phyloP scores from a whole-genome alignment of 2,329 filamentous ascomycete species.

The Cladophialophora yegresii region DNA sequence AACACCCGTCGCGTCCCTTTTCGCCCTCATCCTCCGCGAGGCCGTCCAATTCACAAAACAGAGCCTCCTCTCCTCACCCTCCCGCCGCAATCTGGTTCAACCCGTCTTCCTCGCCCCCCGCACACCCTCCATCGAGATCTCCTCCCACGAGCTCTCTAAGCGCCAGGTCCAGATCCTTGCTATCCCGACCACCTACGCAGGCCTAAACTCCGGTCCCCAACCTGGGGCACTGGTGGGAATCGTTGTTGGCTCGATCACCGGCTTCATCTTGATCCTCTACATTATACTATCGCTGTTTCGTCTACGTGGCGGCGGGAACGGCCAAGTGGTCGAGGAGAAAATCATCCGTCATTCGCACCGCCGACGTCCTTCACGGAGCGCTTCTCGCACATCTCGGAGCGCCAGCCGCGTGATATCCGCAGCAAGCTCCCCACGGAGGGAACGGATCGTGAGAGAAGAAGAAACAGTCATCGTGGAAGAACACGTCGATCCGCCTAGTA shows the following conservation, averaged over 20 bases:
- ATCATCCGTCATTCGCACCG: slow-evolving; percentile 27
- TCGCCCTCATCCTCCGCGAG: slow-evolving; percentile 33
- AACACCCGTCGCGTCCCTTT: slow-evolving; percentile 32
- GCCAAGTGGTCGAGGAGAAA: slow-evolving; percentile 28
- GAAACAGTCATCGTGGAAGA: slow-evolving; percentile 33
- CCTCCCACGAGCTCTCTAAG: slow-evolving; percentile 24
- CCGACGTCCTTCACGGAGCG: slow-evolving; percentile 18
- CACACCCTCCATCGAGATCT: background rate
- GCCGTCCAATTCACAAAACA: slow-evolving; percentile 23
- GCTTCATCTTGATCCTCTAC: slow-evolving; percentile 57
- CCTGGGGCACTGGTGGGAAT: slow-evolving; percentile 52
- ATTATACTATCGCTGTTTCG: slow-evolving; percentile 42
- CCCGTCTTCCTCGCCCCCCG: slow-evolving; percentile 19
- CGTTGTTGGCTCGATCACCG: slow-evolving; percentile 52
- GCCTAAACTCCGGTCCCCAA: slow-evolving; percentile 54
- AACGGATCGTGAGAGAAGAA: slow-evolving; percentile 21
- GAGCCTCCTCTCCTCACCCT: slow-evolving; percentile 12
- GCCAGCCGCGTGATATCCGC: slow-evolving; percentile 12
- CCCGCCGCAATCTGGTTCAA: slow-evolving; percentile 11
- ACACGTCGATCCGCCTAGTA: slow-evolving; percentile 18
- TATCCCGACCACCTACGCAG: slow-evolving; percentile 64
- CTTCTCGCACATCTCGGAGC: slow-evolving; percentile 13
- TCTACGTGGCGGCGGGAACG: slow-evolving; percentile 9
- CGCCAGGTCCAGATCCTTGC: slow-evolving; percentile 43
- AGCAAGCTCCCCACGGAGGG: slow-evolving; percentile 16